phyloP scores from a whole-genome alignment of 1,139 yeast genomes.

The Zygoascus hellenicus region DNA sequence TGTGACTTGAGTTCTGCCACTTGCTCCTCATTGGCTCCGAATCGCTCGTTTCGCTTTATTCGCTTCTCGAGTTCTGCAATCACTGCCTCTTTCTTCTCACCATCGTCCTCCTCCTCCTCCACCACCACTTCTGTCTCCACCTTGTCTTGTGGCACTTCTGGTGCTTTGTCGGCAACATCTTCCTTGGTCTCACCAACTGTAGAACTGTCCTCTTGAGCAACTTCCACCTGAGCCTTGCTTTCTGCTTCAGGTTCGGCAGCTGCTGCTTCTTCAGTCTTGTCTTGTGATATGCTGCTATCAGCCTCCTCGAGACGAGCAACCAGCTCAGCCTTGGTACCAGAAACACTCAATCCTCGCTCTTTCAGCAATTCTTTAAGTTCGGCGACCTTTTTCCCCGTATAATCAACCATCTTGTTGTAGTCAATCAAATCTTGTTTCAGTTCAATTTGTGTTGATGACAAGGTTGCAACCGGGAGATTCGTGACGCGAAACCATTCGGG shows the following conservation, averaged over 20 bases:
- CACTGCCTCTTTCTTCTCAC: constrained; percentile 38
- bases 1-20: constrained; percentile 46
- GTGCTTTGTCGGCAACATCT: neutral
- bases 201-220: neutral
- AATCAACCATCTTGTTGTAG: constrained; percentile 45
- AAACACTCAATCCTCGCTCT: constrained; percentile 57
- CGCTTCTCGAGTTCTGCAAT: constrained; percentile 63
- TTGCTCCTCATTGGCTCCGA: constrained; percentile 52
- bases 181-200: constrained; percentile 1
- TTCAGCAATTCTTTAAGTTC: constrained; percentile 78
- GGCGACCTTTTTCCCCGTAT: constrained; percentile 65
- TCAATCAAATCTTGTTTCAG: no score
- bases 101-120: neutral
- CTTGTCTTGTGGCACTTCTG: neutral
- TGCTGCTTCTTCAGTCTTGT: constrained; percentile 4
- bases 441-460: no score
- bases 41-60: constrained; percentile 68
- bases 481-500: no score
- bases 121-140: constrained; percentile 1
- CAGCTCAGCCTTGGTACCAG: constrained; percentile 83
- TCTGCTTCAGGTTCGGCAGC: constrained; percentile 5
- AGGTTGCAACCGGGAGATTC: no score
- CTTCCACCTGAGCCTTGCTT: constrained; percentile 1
- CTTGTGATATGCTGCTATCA: constrained; percentile 17
- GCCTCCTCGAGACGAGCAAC: constrained; percentile 53